phyloP scores from a whole-genome alignment of 2,329 filamentous ascomycete genomes.

The Diplodia mutila region DNA sequence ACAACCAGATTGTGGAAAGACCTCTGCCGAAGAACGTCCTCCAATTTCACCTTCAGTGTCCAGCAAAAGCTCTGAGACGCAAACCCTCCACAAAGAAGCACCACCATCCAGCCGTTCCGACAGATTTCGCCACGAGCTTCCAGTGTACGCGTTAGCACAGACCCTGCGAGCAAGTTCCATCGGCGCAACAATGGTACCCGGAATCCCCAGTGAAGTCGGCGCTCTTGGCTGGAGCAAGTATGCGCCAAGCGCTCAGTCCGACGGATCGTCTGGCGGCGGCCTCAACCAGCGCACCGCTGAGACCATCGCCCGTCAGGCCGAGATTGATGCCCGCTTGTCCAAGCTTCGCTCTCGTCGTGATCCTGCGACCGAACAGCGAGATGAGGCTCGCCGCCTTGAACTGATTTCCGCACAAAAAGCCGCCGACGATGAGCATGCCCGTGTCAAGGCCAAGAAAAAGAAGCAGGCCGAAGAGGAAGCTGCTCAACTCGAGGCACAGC shows the following conservation, averaged over 20 bases:
- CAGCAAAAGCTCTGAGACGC: background rate
- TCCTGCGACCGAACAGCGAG: background rate
- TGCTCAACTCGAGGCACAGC: background rate
- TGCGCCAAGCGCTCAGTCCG: background rate
- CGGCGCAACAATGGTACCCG: slow-evolving; percentile 22
- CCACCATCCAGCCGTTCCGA: background rate
- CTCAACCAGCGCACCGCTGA: slow-evolving; percentile 13
- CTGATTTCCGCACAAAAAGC: background rate
- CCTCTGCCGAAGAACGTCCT: background rate
- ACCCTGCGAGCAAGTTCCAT: slow-evolving; percentile 22
- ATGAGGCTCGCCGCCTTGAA: background rate
- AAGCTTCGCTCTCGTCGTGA: slow-evolving; percentile 13
- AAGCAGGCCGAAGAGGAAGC: background rate
- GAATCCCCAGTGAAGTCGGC: background rate
- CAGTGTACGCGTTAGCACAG: slow-evolving; percentile 1
- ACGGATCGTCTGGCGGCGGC: background rate
- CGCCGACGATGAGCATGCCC: background rate
- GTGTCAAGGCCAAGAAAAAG: slow-evolving; percentile 4
- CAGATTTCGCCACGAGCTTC: background rate
- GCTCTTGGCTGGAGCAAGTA: slow-evolving; percentile 11
- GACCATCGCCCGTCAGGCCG: slow-evolving; percentile 9
- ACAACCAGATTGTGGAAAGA: background rate
- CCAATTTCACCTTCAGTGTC: background rate
- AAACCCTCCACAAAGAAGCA: background rate
- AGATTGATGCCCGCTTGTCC: slow-evolving; percentile 1